phyloP scores from a whole-genome alignment of 163 green algal genomes.

The Volvox carteri region DNA sequence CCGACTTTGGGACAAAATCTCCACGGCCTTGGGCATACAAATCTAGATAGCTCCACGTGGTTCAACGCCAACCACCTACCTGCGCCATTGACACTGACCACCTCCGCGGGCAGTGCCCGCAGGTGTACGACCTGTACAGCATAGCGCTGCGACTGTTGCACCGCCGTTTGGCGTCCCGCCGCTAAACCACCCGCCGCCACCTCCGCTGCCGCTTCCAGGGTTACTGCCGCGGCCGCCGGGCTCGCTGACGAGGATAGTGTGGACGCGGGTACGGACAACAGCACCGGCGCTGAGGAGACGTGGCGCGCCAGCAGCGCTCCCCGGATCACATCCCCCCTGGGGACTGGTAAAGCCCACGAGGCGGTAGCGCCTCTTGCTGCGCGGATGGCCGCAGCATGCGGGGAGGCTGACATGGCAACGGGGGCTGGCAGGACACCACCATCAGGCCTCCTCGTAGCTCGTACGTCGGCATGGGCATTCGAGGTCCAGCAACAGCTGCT shows the following conservation, averaged over 20 bases:
- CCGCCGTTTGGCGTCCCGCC: not conserved
- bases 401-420: no score
- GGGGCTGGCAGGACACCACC: no score
- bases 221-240: not conserved
- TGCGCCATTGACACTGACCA: conserved; percentile 50
- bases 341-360: not conserved
- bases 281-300: not conserved
- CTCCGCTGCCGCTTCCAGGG: not conserved
- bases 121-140: conserved; percentile 41
- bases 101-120: conserved; percentile 32
- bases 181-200: not conserved
- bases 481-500: not conserved
- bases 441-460: no score
- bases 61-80: no score
- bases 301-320: not conserved
- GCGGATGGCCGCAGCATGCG: not conserved
- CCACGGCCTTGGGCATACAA: no score
- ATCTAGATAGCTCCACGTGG: no score
- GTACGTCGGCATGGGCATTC: not conserved
- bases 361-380: not conserved
- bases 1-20: no score
- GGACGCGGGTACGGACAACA: not conserved
- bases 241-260: not conserved
- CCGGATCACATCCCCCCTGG: not conserved
- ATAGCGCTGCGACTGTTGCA: not conserved